These are phyloP conservation scores for Peribolospora baueri DNA, from an alignment of 768 basidiomycete genomes.

Conservation along the genomic window DNA sequence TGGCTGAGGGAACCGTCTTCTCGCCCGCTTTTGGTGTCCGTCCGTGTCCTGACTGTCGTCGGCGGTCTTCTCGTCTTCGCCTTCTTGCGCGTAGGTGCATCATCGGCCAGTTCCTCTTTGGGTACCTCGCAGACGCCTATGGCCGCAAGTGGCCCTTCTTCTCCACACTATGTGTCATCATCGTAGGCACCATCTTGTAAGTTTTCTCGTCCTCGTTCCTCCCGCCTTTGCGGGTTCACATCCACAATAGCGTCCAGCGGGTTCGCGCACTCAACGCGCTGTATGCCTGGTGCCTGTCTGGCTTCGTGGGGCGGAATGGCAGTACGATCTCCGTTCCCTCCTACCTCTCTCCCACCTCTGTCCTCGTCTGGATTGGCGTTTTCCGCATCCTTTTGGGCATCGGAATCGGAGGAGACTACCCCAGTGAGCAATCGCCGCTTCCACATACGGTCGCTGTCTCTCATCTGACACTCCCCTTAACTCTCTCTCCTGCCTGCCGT, in stretches of 20 bases:
- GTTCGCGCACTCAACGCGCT: too few species aligned
- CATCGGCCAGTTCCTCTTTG: slow-evolving; percentile 22
- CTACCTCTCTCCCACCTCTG: slow-evolving; percentile 28
- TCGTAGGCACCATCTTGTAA: slow-evolving; percentile 42
- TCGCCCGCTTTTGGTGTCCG: slow-evolving; percentile 9
- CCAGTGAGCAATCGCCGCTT: too few species aligned
- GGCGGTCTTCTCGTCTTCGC: slow-evolving; percentile 7
- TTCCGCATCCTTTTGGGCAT: slow-evolving; percentile 52
- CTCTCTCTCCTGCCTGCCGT: too few species aligned
- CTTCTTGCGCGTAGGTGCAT: slow-evolving; percentile 4
- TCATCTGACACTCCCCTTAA: too few species aligned
- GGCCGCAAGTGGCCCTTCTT: slow-evolving; percentile 37
- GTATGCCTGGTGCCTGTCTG: too few species aligned
- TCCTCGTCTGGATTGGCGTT: slow-evolving; percentile 35
- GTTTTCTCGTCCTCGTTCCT: too few species aligned
- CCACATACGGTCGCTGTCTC: too few species aligned
- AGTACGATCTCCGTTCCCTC: slow-evolving; percentile 34
- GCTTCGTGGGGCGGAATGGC: too few species aligned
- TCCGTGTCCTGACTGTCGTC: slow-evolving; percentile 8
- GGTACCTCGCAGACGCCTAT: too few species aligned
- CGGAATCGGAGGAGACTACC: slow-evolving; percentile 24
- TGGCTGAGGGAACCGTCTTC: slow-evolving; percentile 2
- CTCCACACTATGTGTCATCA: slow-evolving; percentile 26
- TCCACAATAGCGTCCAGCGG: too few species aligned
- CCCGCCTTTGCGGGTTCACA: too few species aligned